These are phyloP conservation scores for Cordia subcordata DNA, from an alignment of 257 asterid genomes.

Conservation along the genomic window DNA sequence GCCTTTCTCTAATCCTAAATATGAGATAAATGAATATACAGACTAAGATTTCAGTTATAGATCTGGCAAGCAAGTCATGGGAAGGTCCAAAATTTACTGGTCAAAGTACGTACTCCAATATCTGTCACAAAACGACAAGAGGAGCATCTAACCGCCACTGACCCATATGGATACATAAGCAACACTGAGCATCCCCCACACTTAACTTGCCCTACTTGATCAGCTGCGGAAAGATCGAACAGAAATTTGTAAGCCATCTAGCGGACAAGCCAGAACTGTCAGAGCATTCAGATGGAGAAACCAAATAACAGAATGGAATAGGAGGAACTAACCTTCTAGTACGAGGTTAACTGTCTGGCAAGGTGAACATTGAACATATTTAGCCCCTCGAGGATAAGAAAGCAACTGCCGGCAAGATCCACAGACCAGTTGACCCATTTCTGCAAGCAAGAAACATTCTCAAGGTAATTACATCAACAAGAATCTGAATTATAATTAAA, in stretches of 20 bases:
- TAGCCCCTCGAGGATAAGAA: constrained; percentile 72
- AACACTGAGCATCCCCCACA: constrained; percentile 70
- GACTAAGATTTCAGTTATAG: too few species aligned
- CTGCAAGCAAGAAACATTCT: constrained; percentile 36
- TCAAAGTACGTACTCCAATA: constrained; percentile 54
- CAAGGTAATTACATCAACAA: constrained; percentile 5
- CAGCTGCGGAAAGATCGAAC: constrained; percentile 39
- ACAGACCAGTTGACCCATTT: constrained; percentile 80
- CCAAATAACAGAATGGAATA: constrained; percentile 1
- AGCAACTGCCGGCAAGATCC: constrained; percentile 76
- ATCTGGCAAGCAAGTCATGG: too few species aligned
- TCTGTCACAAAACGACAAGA: constrained; percentile 69
- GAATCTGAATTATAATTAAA: background rate
- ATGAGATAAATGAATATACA: background rate
- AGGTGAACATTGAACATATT: constrained; percentile 71
- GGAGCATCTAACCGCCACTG: constrained; percentile 71
- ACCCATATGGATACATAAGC: constrained; percentile 83
- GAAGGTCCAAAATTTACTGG: too few species aligned
- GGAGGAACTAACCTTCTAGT: constrained; percentile 60
- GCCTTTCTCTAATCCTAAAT: too few species aligned
- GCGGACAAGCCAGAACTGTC: background rate
- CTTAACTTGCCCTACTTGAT: constrained; percentile 81
- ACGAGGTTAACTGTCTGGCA: constrained; percentile 80
- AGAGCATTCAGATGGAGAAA: constrained; percentile 4
- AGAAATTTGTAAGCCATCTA: background rate